A percentile compares a stretch with the other conserved stretches of the same genome.
Conservation (phyloP, 2,329 filamentous ascomycete species). For the Nectriaceae sp. region DNA sequence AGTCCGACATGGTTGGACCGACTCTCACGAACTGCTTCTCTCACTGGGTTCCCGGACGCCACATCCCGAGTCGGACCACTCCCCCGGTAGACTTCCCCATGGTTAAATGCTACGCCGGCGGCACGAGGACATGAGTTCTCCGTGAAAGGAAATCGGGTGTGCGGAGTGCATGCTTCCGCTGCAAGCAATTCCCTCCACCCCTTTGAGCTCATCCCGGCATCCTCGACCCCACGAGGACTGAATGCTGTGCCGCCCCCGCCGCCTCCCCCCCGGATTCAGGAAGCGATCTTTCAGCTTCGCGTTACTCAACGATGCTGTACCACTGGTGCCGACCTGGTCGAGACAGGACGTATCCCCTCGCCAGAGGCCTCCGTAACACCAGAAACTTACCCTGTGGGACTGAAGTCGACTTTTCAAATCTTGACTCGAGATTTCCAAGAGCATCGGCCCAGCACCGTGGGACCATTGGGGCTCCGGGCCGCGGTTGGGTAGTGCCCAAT, state of each 20-base stretch:
- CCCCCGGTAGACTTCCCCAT: conserved; percentile 13
- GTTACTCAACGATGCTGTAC: neutral
- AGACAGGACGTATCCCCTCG: neutral
- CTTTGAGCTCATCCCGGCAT: conserved; percentile 2
- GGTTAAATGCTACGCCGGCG: conserved; percentile 20
- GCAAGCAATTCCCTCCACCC: conserved; percentile 23
- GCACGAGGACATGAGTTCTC: conserved; percentile 24
- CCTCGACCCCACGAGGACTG: neutral
- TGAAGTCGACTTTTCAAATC: neutral
- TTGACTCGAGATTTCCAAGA: neutral
- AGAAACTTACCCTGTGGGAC: neutral
- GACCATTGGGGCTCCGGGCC: neutral
- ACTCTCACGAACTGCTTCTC: neutral
- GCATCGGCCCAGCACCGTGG: neutral
- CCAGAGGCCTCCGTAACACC: neutral
- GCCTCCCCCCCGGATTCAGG: neutral
- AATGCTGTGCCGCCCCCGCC: neutral
- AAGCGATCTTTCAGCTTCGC: neutral
- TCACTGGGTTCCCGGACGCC: conserved; percentile 6
- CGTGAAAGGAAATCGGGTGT: conserved; percentile 9
- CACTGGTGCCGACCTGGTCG: neutral
- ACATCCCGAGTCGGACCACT: conserved; percentile 14
- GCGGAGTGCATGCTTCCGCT: conserved; percentile 27
- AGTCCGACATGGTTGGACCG: neutral
- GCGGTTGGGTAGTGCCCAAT: too few species aligned